A percentile compares a stretch with the other conserved stretches of the same genome.
Conservation (phyloP, 192 early-diverging fungal genomes). For the Entomortierella chlamydospora region DNA sequence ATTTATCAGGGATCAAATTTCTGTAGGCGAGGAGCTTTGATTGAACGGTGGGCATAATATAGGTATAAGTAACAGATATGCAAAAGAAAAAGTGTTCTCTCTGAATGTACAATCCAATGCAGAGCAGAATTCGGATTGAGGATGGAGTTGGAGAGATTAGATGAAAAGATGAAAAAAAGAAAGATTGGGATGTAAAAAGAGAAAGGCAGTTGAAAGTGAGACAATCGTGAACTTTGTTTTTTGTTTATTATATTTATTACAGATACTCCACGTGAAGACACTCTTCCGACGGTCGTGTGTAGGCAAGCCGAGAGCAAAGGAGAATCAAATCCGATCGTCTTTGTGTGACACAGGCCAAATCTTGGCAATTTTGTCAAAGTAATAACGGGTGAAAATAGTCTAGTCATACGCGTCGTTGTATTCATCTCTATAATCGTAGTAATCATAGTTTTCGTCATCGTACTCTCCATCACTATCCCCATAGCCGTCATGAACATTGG, state of each 20-base stretch:
- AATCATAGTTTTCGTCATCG: not conserved
- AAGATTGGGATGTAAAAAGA: not conserved
- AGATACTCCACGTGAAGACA: constrained; percentile 9
- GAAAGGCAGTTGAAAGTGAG: not conserved
- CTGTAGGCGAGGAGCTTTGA: constrained; percentile 30
- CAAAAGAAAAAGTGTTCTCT: not conserved
- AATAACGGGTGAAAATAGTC: not conserved
- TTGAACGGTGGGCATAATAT: constrained; percentile 32
- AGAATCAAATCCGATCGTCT: not conserved
- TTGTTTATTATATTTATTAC: not conserved
- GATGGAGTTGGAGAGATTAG: not conserved
- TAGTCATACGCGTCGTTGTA: not conserved
- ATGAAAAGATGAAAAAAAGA: not conserved
- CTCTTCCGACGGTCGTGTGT: not conserved
- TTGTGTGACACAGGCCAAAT: not conserved
- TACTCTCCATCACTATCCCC: not conserved
- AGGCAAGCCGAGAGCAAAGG: not conserved
- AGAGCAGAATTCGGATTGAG: not conserved
- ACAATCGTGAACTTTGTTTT: constrained; percentile 1
- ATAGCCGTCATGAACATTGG: not conserved
- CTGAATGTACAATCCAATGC: not conserved
- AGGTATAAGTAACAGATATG: not conserved
- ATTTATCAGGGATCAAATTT: constrained; percentile 32
- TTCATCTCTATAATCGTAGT: no score
- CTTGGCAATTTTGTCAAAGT: not conserved